phyloP scores from a whole-genome alignment of 345 rosid genomes.

The Capsella bursapastoris region DNA sequence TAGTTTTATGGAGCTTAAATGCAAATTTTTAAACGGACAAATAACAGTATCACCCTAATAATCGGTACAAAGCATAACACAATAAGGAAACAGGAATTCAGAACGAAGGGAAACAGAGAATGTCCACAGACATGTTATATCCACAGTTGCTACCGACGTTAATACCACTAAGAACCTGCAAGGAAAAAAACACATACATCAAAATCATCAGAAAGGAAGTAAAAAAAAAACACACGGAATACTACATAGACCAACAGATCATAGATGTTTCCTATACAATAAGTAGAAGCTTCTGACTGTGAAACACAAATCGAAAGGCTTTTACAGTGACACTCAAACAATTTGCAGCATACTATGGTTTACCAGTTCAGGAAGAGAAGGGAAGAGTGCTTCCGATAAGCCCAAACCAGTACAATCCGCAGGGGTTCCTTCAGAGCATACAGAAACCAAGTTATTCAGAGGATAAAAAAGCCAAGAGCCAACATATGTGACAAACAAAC shows the following conservation, averaged over 20 bases:
- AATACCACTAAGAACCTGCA: conserved; percentile 92
- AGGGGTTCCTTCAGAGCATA: conserved; percentile 75
- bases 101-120: neutral
- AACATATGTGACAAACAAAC: neutral
- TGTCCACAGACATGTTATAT: conserved; percentile 68
- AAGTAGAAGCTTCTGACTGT: neutral
- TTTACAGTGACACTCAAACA: conserved; percentile 4
- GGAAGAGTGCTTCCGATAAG: conserved; percentile 68
- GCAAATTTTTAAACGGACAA: neutral
- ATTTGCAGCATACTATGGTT: conserved; percentile 3
- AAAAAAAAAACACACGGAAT: neutral
- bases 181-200: conserved; percentile 30
- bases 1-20: neutral
- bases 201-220: conserved; percentile 20
- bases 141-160: conserved; percentile 96
- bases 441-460: neutral
- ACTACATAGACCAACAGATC: neutral
- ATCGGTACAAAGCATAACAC: neutral
- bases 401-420: conserved; percentile 91
- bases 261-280: neutral
- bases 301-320: conserved; percentile 3
- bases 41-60: neutral
- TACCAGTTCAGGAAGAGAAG: conserved; percentile 87
- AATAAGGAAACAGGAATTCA: neutral
- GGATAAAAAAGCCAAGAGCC: neutral